A percentile compares a stretch with the other conserved stretches of the same genome.
Evolutionary conservation across 2,329 filamentous ascomycete genomes (phyloP).

Genomic region (Catunica adiposa): DNA sequence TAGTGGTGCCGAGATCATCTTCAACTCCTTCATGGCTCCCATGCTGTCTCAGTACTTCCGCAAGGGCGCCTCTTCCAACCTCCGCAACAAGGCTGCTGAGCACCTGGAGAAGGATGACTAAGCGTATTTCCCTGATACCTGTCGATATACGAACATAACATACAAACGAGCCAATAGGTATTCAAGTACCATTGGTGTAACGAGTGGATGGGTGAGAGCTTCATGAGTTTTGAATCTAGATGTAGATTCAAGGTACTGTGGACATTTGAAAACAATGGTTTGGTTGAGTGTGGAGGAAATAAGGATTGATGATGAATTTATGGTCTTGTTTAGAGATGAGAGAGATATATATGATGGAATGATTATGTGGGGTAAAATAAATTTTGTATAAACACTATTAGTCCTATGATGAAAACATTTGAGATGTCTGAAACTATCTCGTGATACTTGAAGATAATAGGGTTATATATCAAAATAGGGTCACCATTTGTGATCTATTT

Average conservation of each 20-base stretch:
- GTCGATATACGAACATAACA: not conserved
- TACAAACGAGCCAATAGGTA: not conserved
- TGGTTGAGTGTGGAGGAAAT: no score
- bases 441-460: no score
- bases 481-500: not conserved
- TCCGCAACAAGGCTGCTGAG: conserved; percentile 68
- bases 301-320: no score
- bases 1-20: conserved; percentile 89
- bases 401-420: no score
- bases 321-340: no score
- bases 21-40: conserved; percentile 87
- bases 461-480: not conserved
- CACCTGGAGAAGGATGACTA: conserved; percentile 55
- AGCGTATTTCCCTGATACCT: conserved; percentile 16
- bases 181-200: not conserved
- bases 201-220: not conserved
- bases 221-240: no score
- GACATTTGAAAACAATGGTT: not conserved
- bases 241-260: not conserved
- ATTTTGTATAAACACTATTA: no score
- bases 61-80: conserved; percentile 59
- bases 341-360: no score
- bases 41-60: conserved; percentile 85
- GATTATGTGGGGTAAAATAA: no score
- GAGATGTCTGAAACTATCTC: no score